Conservation (phyloP, 495 filamentous ascomycete species). For the Penicillium lagena region DNA sequence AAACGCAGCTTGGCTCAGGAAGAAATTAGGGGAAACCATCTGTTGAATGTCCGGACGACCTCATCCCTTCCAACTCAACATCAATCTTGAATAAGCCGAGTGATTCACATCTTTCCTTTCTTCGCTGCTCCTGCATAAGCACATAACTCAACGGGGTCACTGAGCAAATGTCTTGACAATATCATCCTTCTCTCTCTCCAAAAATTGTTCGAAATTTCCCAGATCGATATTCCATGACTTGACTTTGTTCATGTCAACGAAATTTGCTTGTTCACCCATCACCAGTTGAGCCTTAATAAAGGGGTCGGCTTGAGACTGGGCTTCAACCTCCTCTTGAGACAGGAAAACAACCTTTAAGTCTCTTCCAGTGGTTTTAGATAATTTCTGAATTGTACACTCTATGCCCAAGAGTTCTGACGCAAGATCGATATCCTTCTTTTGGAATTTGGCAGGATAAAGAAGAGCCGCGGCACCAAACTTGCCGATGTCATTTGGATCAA, state of each 20-base stretch:
- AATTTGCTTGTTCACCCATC: constrained; percentile 19
- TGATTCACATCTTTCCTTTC: too few relatives aligned
- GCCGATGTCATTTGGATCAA: constrained; percentile 44
- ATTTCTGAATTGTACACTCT: constrained; percentile 19
- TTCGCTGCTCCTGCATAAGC: too few relatives aligned
- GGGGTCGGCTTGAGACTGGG: constrained; percentile 18
- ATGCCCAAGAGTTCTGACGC: constrained; percentile 28
- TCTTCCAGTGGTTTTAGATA: constrained; percentile 25
- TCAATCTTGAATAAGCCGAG: too few relatives aligned
- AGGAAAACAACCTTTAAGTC: constrained; percentile 26
- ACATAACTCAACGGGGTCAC: too few relatives aligned
- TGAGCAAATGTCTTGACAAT: constrained; percentile 13
- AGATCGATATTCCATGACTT: constrained; percentile 23
- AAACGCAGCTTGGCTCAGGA: too few relatives aligned
- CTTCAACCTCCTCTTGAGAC: constrained; percentile 30
- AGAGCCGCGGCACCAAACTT: constrained; percentile 39
- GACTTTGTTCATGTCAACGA: constrained; percentile 29
- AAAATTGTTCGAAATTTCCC: constrained; percentile 29
- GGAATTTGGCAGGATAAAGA: constrained; percentile 28
- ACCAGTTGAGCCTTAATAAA: constrained; percentile 21
- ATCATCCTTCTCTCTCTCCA: constrained; percentile 27
- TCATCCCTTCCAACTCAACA: too few relatives aligned
- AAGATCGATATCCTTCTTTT: constrained; percentile 29
- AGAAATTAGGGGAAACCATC: too few relatives aligned
- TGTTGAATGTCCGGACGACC: too few relatives aligned